A percentile compares a stretch with the other conserved stretches of the same genome.
These are phyloP conservation scores for Coniferiporia sulphurascens DNA, from an alignment of 1,284 basidiomycete species.

Conservation along the genomic window DNA sequence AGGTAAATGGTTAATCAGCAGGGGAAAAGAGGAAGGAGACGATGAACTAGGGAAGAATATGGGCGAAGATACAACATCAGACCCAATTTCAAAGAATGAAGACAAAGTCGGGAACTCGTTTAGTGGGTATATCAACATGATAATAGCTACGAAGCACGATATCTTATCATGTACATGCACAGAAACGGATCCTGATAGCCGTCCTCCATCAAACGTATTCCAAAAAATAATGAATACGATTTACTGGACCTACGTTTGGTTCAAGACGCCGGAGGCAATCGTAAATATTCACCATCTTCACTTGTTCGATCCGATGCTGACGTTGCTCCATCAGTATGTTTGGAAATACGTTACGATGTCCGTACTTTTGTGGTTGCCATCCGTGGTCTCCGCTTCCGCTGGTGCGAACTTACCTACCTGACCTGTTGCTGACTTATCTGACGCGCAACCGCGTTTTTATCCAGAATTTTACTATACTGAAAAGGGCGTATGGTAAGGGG, in stretches of 20 bases:
- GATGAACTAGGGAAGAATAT: slow-evolving; percentile 19
- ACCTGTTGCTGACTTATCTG: background rate
- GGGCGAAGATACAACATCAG: background rate
- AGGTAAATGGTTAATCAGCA: slow-evolving; percentile 29
- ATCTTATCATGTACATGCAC: slow-evolving; percentile 4
- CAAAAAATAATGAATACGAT: slow-evolving; percentile 35
- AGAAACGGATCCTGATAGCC: slow-evolving; percentile 42
- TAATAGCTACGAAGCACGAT: background rate
- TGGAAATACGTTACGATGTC: slow-evolving; percentile 52
- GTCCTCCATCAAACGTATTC: slow-evolving; percentile 37
- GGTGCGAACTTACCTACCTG: background rate
- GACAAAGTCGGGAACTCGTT: slow-evolving; percentile 22
- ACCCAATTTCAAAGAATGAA: slow-evolving; percentile 11
- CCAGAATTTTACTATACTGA: slow-evolving; percentile 40
- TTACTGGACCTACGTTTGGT: slow-evolving; percentile 36
- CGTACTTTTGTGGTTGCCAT: slow-evolving; percentile 52
- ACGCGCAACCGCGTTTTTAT: background rate
- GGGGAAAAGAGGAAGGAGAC: slow-evolving; percentile 23
- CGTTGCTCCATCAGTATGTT: slow-evolving; percentile 37
- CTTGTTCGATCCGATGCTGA: too few species aligned
- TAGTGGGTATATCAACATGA: slow-evolving; percentile 28
- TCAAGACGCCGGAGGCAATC: slow-evolving; percentile 39
- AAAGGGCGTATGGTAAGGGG: slow-evolving; percentile 38
- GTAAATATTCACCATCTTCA: slow-evolving; percentile 25
- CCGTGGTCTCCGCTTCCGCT: slow-evolving; percentile 40